Base-by-base conservation (phyloP, 805 yeast genomes). In the Candida ovalis region DNA sequence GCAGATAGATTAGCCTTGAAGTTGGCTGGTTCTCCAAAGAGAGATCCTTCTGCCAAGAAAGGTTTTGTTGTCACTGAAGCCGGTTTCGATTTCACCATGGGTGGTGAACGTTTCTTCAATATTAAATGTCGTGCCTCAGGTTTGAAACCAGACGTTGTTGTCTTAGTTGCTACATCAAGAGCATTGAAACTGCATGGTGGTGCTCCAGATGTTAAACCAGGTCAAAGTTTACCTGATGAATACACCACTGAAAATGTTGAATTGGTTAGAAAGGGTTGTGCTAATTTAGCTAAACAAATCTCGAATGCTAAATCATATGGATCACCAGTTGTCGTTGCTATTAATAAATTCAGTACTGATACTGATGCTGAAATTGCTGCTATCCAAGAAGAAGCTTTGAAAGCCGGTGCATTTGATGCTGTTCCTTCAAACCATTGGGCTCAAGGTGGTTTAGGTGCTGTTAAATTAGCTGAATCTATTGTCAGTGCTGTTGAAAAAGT, bases 31-130 rank as follows among this genome's bases (percentile, higher is more conserved):
- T 76, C 50, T 23, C 62, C 64, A 28, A 53, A 48, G 30, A 47
- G 52, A 12, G 40, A 47, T 8, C 42, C 40, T 17, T 59, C 70
- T 44, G 74, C 74, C 47, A 77, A 77, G 60, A 77, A 77, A 56
- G 94, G 95, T 52, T 86, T 79, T 58, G 95, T 86, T 52, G 85
- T 86, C 46, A 86, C 95, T 42, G 95, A 86, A 68, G 95, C 95
- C 18, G 95, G 95, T 53, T 86, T 86, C 70, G 95, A 86, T 68
- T 86, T 86, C 75, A 86, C 94, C 44, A 86, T 86, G 95, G 95
- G 95, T 64, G 95, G 95, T 67, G 95, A 86, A 72, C 75, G 95
- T 70, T 86, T 86, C 68, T 74, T 84, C 67, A 85, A 86, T 69
- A 86, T 86, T 71, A 86, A 86, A 68, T 84, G 91, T 66, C 78